These are phyloP conservation scores for Leishmania tarentolae DNA, from an alignment of 208 protist genomes.

Conservation along the genomic window DNA sequence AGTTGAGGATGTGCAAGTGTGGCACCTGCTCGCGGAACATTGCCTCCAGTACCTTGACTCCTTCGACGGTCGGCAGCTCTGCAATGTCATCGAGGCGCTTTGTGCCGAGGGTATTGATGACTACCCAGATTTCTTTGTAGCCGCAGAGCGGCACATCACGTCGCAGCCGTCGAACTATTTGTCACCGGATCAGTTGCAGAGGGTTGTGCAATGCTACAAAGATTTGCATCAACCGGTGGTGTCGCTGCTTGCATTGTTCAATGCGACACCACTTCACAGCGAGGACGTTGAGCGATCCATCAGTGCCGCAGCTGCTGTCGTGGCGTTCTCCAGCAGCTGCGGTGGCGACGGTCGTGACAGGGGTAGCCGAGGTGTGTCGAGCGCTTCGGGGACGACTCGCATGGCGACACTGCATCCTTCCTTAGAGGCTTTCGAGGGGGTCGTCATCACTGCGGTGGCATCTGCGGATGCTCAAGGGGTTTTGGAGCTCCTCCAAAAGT, in stretches of 20 bases:
- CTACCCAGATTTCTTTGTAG: slow-evolving; percentile 82
- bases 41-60: slow-evolving; percentile 62
- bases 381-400: neutral
- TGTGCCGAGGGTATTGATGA: slow-evolving; percentile 50
- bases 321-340: slow-evolving; percentile 11
- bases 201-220: slow-evolving; percentile 69
- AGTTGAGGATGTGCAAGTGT: slow-evolving; percentile 70
- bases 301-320: slow-evolving; percentile 25
- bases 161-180: slow-evolving; percentile 45
- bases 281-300: slow-evolving; percentile 29
- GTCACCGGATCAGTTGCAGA: slow-evolving; percentile 51
- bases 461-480: slow-evolving; percentile 50
- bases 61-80: slow-evolving; percentile 68
- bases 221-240: slow-evolving; percentile 63
- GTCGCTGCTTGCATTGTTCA: slow-evolving; percentile 51
- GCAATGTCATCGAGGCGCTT: slow-evolving; percentile 58
- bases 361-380: neutral
- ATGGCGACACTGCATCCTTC: slow-evolving; percentile 26
- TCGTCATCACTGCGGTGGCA: slow-evolving; percentile 35
- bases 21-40: slow-evolving; percentile 76
- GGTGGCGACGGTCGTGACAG: neutral
- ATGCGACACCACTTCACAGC: slow-evolving; percentile 17
- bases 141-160: slow-evolving; percentile 67
- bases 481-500: slow-evolving; percentile 65
- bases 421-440: slow-evolving; percentile 53